These are phyloP conservation scores for Populus hybrid DNA, from an alignment of 441 rosid genomes.

Conservation along the genomic window DNA sequence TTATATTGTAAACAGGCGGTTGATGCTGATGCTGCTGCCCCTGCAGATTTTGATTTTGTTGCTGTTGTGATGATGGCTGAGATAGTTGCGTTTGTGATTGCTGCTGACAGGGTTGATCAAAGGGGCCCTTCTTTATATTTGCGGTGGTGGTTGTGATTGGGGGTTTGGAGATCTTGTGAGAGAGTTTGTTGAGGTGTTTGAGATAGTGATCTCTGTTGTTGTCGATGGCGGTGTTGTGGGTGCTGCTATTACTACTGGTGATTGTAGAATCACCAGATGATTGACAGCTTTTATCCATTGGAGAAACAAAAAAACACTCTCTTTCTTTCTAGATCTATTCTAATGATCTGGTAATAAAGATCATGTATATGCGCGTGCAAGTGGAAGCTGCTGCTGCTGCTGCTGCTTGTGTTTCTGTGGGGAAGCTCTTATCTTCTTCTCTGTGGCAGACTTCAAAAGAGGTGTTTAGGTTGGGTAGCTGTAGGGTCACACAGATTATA, in stretches of 20 bases:
- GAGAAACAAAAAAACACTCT: not conserved
- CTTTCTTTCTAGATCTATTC: too few relatives aligned
- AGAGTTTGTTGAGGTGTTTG: conserved; percentile 70
- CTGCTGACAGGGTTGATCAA: conserved; percentile 14
- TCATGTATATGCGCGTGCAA: too few relatives aligned
- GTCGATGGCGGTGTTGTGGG: not conserved
- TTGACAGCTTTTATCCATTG: conserved; percentile 63
- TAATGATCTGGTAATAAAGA: not conserved
- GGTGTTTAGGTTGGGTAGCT: not conserved
- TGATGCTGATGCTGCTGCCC: conserved; percentile 51
- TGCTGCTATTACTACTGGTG: conserved; percentile 27
- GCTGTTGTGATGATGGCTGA: conserved; percentile 7
- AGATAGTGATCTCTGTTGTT: conserved; percentile 46
- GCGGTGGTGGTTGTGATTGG: conserved; percentile 22
- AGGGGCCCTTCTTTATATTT: conserved; percentile 19
- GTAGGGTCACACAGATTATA: not conserved
- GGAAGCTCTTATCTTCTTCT: not conserved
- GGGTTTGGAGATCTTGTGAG: conserved; percentile 85
- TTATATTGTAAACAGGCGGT: conserved; percentile 93
- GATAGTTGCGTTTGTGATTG: not conserved
- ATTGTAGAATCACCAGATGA: conserved; percentile 53
- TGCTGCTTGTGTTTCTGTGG: not conserved
- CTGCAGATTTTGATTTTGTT: conserved; percentile 21
- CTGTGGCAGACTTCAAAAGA: not conserved
- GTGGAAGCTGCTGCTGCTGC: not conserved